Conservation (phyloP, 495 filamentous ascomycete genomes). For the Hypoxylon lenormandii region DNA sequence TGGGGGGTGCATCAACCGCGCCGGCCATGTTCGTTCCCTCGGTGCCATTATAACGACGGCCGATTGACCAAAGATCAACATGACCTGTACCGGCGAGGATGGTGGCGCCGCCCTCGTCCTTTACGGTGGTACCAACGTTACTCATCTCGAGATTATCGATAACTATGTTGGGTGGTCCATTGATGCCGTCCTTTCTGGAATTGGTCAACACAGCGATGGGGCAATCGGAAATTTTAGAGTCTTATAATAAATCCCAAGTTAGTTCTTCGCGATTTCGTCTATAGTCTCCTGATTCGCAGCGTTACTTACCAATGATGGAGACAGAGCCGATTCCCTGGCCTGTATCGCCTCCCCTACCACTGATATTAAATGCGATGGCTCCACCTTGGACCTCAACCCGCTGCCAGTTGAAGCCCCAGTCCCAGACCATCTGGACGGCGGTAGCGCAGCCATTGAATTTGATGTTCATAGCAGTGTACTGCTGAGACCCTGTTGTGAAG, state of each 20-base stretch:
- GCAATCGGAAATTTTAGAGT: too few species aligned
- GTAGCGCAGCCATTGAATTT: slow-evolving; percentile 13
- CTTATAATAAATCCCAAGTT: too few species aligned
- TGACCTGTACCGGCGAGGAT: slow-evolving; percentile 67
- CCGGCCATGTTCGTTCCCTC: slow-evolving; percentile 55
- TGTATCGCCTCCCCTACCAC: slow-evolving; percentile 54
- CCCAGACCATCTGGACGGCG: slow-evolving; percentile 67
- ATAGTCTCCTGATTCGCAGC: too few species aligned
- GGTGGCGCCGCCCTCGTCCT: slow-evolving; percentile 50
- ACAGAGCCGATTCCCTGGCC: slow-evolving; percentile 75
- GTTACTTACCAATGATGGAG: slow-evolving; percentile 77
- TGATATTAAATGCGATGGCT: slow-evolving; percentile 43
- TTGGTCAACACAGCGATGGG: slow-evolving; percentile 72
- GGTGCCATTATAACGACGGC: slow-evolving; percentile 65
- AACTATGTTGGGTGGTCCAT: slow-evolving; percentile 48
- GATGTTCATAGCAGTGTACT: slow-evolving; percentile 40
- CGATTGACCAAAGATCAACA: slow-evolving; percentile 72
- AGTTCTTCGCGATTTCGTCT: too few species aligned
- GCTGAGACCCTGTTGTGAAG: slow-evolving; percentile 16
- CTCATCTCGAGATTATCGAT: slow-evolving; percentile 50
- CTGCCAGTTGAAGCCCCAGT: slow-evolving; percentile 48
- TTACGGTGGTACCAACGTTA: slow-evolving; percentile 57
- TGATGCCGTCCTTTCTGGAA: too few species aligned
- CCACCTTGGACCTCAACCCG: slow-evolving; percentile 33
- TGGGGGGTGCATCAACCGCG: too few species aligned